Conservation (phyloP, 164 flowering plant species). For the Santalum album region DNA sequence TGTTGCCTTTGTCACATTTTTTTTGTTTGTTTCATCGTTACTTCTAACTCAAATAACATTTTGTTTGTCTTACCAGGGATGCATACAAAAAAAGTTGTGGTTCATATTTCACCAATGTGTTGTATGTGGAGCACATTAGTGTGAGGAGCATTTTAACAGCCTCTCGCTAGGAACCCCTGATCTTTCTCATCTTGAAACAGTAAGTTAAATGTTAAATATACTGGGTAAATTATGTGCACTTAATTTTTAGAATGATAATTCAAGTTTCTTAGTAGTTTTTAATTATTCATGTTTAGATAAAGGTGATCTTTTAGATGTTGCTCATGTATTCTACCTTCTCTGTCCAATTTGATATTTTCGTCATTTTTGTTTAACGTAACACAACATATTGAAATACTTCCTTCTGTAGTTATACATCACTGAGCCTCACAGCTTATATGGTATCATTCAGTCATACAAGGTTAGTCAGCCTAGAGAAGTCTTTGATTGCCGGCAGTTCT, state of each 20-base stretch:
- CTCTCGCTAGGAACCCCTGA: constrained; percentile 82
- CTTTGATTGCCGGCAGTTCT: background rate
- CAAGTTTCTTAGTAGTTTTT: background rate
- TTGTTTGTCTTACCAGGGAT: constrained; percentile 5
- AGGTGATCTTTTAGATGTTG: too few species aligned
- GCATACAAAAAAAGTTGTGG: constrained; percentile 82
- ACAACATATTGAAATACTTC: constrained; percentile 65
- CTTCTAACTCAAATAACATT: background rate
- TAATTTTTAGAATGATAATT: too few species aligned
- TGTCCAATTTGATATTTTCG: too few species aligned
- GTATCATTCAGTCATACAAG: constrained; percentile 89
- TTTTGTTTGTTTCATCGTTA: background rate
- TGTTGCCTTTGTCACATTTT: background rate
- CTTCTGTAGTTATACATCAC: constrained; percentile 79
- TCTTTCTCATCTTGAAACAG: constrained; percentile 71
- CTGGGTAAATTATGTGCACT: too few species aligned
- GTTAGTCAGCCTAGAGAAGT: constrained; percentile 22
- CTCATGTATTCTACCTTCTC: too few species aligned
- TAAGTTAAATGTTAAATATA: constrained; percentile 14
- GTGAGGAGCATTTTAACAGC: constrained; percentile 68
- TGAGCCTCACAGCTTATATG: constrained; percentile 96
- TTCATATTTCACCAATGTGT: constrained; percentile 71
- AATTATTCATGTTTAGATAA: too few species aligned
- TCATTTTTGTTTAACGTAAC: constrained; percentile 44
- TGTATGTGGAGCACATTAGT: constrained; percentile 99